A percentile compares a stretch with the other conserved stretches of the same genome.
phyloP scores from a whole-genome alignment of 768 basidiomycete species.

The Naganishia randhawae region DNA sequence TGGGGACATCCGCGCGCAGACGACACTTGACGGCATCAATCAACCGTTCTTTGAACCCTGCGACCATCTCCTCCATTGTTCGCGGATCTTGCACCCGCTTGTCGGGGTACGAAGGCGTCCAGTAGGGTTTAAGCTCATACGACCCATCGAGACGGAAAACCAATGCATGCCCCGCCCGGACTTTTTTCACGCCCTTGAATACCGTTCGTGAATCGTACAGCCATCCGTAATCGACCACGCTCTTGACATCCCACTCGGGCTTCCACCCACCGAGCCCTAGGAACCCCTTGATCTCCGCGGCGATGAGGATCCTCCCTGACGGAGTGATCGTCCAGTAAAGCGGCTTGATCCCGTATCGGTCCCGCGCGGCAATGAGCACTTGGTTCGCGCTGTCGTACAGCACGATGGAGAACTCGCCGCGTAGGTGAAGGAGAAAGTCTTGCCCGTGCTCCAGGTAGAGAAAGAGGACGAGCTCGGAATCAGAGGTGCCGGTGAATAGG shows the following conservation, averaged over 20 bases:
- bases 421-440: conserved; percentile 35
- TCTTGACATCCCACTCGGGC: conserved; percentile 43
- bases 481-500: conserved; percentile 33
- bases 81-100: conserved; percentile 32
- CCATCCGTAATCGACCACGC: conserved; percentile 37
- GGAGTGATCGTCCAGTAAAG: conserved; percentile 35
- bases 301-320: conserved; percentile 33
- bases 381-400: conserved; percentile 35
- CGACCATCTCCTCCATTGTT: conserved; percentile 41
- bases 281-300: conserved; percentile 44
- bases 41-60: conserved; percentile 32
- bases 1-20: conserved; percentile 42
- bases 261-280: conserved; percentile 37
- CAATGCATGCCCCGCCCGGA: conserved; percentile 43
- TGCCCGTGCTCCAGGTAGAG: conserved; percentile 40
- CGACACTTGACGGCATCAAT: conserved; percentile 38
- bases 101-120: conserved; percentile 35
- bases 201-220: conserved; percentile 40
- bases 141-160: conserved; percentile 30
- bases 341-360: conserved; percentile 47
- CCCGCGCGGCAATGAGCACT: conserved; percentile 38
- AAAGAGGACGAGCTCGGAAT: conserved; percentile 43
- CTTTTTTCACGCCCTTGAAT: conserved; percentile 40
- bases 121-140: conserved; percentile 36
- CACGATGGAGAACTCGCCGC: conserved; percentile 42